Conservation (phyloP, 805 yeast genomes). For the Ogataea wickerhamii region DNA sequence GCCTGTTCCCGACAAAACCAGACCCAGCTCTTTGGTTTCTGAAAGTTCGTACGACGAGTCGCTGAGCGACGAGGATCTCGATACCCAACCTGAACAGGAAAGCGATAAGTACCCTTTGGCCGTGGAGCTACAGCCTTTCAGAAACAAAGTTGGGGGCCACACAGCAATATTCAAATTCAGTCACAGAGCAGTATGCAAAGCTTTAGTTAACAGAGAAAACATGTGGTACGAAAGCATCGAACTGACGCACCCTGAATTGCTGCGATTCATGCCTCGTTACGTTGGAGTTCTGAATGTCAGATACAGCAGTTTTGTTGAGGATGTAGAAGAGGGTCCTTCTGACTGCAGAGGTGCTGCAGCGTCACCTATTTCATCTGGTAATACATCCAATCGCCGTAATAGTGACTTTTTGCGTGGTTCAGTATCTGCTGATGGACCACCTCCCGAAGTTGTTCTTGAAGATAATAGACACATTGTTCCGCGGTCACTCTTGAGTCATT, state of each 20-base stretch:
- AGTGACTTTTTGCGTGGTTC: background rate
- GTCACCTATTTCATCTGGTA: background rate
- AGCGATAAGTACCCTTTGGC: slow-evolving; percentile 59
- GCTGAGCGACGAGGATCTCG: slow-evolving; percentile 1
- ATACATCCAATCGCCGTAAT: background rate
- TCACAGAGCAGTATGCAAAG: slow-evolving; percentile 89
- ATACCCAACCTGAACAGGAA: slow-evolving; percentile 10
- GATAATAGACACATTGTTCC: slow-evolving; percentile 94
- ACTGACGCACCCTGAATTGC: slow-evolving; percentile 65
- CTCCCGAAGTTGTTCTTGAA: slow-evolving; percentile 84
- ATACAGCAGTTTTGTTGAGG: slow-evolving; percentile 45
- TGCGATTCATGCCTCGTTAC: slow-evolving; percentile 87
- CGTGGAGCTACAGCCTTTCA: slow-evolving; percentile 87
- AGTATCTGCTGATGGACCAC: slow-evolving; percentile 9
- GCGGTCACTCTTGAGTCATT: slow-evolving; percentile 65
- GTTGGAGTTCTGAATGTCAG: slow-evolving; percentile 93
- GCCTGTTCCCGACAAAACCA: background rate
- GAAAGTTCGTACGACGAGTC: background rate
- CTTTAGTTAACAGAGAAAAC: slow-evolving; percentile 85
- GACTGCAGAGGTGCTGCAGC: background rate
- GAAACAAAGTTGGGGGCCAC: slow-evolving; percentile 96
- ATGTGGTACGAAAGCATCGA: slow-evolving; percentile 90
- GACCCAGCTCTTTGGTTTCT: slow-evolving; percentile 4
- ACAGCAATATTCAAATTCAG: slow-evolving; percentile 94
- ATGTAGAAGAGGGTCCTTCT: slow-evolving; percentile 16